Evolutionary conservation across 2,329 filamentous ascomycete species (phyloP).

Genomic region (Colletotrichum theobromicola): DNA sequence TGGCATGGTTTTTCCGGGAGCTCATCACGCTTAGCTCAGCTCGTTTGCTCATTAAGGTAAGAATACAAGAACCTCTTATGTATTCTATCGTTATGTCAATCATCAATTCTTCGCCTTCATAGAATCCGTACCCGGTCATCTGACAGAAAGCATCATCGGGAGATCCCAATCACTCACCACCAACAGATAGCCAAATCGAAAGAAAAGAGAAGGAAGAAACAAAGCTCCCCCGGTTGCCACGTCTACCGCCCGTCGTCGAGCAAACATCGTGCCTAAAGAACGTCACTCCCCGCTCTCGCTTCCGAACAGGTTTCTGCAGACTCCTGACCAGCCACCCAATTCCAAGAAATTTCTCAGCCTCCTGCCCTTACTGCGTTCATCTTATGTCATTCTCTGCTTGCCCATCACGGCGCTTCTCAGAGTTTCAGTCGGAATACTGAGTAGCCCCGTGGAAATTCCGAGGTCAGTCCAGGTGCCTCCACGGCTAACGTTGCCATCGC

Average conservation of each 20-base stretch:
- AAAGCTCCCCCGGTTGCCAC: not conserved
- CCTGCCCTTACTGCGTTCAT: slow-evolving; percentile 23
- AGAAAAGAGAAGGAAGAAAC: too few relatives aligned
- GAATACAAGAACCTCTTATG: too few relatives aligned
- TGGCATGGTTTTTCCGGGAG: too few relatives aligned
- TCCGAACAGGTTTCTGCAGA: too few relatives aligned
- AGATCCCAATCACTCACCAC: not conserved
- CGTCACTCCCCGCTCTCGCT: not conserved
- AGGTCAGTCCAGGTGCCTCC: not conserved
- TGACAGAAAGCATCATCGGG: not conserved
- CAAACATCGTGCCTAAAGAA: not conserved
- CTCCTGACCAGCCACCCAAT: slow-evolving; percentile 33
- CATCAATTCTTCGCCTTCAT: too few relatives aligned
- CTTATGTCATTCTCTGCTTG: too few relatives aligned
- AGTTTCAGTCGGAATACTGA: too few relatives aligned
- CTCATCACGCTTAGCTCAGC: too few relatives aligned
- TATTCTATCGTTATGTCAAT: too few relatives aligned
- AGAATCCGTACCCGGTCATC: too few relatives aligned
- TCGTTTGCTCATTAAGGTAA: too few relatives aligned
- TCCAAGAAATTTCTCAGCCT: slow-evolving; percentile 31
- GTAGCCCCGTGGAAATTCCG: not conserved
- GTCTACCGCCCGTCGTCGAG: not conserved
- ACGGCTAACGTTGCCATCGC: not conserved
- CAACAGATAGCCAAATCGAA: slow-evolving; percentile 20
- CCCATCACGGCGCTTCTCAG: too few relatives aligned